Conservation (phyloP, 1,284 basidiomycete species). For the Boletus holoroseus region DNA sequence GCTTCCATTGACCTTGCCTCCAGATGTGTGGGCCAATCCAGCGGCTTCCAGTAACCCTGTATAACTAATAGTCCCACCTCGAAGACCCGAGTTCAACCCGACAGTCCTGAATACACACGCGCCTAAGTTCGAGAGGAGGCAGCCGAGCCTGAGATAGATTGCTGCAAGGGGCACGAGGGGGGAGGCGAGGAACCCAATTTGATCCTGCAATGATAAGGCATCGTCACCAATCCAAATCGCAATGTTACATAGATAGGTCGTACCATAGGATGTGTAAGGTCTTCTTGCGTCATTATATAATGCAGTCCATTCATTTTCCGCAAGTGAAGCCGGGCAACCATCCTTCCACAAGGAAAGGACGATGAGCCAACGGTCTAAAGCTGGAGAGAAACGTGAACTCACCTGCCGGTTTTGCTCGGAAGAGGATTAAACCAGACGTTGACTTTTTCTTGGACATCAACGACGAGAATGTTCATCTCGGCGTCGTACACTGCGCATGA, state of each 20-base stretch:
- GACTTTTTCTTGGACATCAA: slow-evolving; percentile 25
- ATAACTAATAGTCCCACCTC: slow-evolving; percentile 19
- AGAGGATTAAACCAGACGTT: slow-evolving; percentile 27
- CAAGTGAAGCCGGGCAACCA: slow-evolving; percentile 24
- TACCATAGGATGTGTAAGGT: slow-evolving; percentile 24
- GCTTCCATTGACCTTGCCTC: slow-evolving; percentile 10
- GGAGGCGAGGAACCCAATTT: slow-evolving; percentile 46
- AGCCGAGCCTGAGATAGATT: slow-evolving; percentile 36
- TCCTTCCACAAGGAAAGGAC: slow-evolving; percentile 10
- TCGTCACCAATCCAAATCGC: not conserved
- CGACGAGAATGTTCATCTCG: slow-evolving; percentile 23
- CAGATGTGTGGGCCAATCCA: slow-evolving; percentile 11
- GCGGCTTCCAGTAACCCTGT: slow-evolving; percentile 23
- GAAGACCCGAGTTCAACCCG: slow-evolving; percentile 24
- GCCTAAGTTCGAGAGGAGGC: slow-evolving; percentile 40
- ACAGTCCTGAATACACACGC: slow-evolving; percentile 38
- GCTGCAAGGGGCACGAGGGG: slow-evolving; percentile 43
- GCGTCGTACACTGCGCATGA: slow-evolving; percentile 24
- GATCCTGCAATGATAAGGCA: slow-evolving; percentile 37
- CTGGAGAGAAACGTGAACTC: not conserved
- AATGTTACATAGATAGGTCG: not conserved
- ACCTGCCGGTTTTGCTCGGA: slow-evolving; percentile 19
- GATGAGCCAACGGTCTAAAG: not conserved
- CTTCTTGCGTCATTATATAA: slow-evolving; percentile 21
- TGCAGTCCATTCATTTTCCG: slow-evolving; percentile 11